These are phyloP conservation scores for Arthrobotrys sphaeroides DNA, from an alignment of 2,329 filamentous ascomycete species.

Conservation along the genomic window DNA sequence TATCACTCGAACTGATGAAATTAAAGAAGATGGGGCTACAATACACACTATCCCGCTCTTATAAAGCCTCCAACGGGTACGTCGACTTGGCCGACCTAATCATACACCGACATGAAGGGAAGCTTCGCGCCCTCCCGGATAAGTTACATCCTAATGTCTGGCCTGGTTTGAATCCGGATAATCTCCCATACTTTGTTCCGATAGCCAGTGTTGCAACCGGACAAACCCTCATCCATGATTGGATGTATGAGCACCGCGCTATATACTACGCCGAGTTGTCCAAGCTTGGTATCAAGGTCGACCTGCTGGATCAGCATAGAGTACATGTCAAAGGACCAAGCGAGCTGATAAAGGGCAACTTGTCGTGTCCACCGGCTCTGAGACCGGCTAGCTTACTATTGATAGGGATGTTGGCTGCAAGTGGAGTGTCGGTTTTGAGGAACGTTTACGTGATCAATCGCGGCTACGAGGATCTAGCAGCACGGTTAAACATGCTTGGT, in stretches of 20 bases:
- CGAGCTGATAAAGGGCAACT: slow-evolving; percentile 5
- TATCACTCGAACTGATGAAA: slow-evolving; percentile 31
- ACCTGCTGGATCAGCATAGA: slow-evolving; percentile 17
- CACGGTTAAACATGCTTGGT: slow-evolving; percentile 14
- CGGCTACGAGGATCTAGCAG: slow-evolving; percentile 31
- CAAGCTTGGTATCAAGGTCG: slow-evolving; percentile 11
- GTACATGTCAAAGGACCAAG: neutral
- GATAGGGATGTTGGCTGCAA: slow-evolving; percentile 23
- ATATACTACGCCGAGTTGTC: slow-evolving; percentile 13
- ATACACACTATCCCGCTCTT: neutral
- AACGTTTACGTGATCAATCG: slow-evolving; percentile 25
- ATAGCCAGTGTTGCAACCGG: slow-evolving; percentile 28
- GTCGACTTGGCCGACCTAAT: slow-evolving; percentile 19
- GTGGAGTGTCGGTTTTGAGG: slow-evolving; percentile 1
- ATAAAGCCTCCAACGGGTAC: slow-evolving; percentile 14
- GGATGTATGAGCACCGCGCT: slow-evolving; percentile 22
- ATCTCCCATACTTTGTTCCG: slow-evolving; percentile 28
- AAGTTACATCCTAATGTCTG: slow-evolving; percentile 27
- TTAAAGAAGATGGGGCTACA: slow-evolving; percentile 22
- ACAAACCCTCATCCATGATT: slow-evolving; percentile 14
- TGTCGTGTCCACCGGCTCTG: slow-evolving; percentile 25
- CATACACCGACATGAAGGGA: slow-evolving; percentile 14
- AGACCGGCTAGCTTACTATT: slow-evolving; percentile 24
- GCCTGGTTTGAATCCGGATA: slow-evolving; percentile 29
- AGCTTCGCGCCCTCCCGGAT: neutral